Conservation (phyloP, 2,329 filamentous ascomycete genomes). For the Paradendryphiella salina region DNA sequence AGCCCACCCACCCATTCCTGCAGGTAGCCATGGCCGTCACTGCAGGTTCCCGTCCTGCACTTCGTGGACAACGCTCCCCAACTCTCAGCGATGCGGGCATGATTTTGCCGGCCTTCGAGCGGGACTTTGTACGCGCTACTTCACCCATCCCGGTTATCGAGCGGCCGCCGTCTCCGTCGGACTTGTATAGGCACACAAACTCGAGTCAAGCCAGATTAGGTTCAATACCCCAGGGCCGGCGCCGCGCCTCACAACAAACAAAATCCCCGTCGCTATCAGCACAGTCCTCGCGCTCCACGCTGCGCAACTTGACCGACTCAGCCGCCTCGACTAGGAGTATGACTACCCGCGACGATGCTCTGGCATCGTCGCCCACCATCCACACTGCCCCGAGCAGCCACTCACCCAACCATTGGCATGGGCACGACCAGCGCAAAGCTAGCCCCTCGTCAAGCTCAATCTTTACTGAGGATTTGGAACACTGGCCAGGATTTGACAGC, state of each 20-base stretch:
- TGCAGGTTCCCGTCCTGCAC: conserved; percentile 22
- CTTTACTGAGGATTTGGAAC: conserved; percentile 52
- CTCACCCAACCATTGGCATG: conserved; percentile 19
- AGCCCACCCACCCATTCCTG: conserved; percentile 21
- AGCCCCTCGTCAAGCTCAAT: conserved; percentile 49
- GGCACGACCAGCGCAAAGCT: conserved; percentile 30
- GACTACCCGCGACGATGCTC: conserved; percentile 23
- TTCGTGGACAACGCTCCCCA: conserved; percentile 59
- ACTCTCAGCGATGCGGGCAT: conserved; percentile 92
- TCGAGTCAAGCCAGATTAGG: conserved; percentile 35
- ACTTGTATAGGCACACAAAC: conserved; percentile 30
- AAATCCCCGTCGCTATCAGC: conserved; percentile 40
- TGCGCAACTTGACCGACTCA: conserved; percentile 38
- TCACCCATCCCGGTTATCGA: conserved; percentile 55
- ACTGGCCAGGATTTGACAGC: conserved; percentile 46
- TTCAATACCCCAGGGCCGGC: conserved; percentile 36
- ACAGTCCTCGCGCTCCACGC: conserved; percentile 42
- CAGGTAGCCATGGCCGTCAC: conserved; percentile 28
- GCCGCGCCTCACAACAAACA: conserved; percentile 35
- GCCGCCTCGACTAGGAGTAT: conserved; percentile 20
- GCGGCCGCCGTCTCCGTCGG: conserved; percentile 50
- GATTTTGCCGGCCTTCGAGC: conserved; percentile 71
- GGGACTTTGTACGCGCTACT: conserved; percentile 49
- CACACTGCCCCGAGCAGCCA: conserved; percentile 26
- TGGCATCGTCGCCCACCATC: conserved; percentile 44